Conservation (phyloP, 495 filamentous ascomycete species). For the Penicillium antarcticum region DNA sequence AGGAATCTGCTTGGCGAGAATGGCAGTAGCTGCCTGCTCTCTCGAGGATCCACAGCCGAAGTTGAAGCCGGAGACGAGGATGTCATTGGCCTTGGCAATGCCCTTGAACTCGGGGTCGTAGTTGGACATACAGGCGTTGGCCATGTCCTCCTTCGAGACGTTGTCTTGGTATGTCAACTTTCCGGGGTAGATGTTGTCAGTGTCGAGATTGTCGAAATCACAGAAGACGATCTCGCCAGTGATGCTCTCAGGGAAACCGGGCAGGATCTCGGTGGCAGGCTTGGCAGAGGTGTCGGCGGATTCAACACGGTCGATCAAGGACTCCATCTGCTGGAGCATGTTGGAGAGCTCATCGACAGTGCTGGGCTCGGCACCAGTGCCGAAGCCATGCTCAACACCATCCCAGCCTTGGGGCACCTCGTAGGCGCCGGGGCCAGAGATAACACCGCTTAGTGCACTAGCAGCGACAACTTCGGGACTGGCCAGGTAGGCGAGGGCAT, state of each 20-base stretch:
- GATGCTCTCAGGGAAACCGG: conserved; percentile 51
- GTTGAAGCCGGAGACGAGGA: conserved; percentile 85
- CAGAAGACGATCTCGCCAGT: conserved; percentile 53
- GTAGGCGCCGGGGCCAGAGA: conserved; percentile 81
- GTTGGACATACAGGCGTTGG: conserved; percentile 86
- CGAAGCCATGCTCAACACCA: conserved; percentile 68
- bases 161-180: conserved; percentile 90
- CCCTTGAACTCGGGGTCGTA: conserved; percentile 70
- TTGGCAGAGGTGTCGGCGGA: conserved; percentile 19
- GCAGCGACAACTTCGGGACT: conserved; percentile 92
- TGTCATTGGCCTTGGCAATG: conserved; percentile 63
- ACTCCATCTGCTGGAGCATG: conserved; percentile 62
- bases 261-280: conserved; percentile 39
- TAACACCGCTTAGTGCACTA: conserved; percentile 73
- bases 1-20: conserved; percentile 80
- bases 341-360: conserved; percentile 68
- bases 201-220: conserved; percentile 51
- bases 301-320: conserved; percentile 25
- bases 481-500: conserved; percentile 84
- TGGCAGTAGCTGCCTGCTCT: conserved; percentile 87
- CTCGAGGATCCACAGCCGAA: conserved; percentile 81
- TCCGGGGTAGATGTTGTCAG: conserved; percentile 77
- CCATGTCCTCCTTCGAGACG: conserved; percentile 73
- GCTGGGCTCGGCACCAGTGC: conserved; percentile 59
- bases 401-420: conserved; percentile 61